These are phyloP conservation scores for Colletotrichum coccodes DNA, from an alignment of 2,329 filamentous ascomycete genomes.

Conservation along the genomic window DNA sequence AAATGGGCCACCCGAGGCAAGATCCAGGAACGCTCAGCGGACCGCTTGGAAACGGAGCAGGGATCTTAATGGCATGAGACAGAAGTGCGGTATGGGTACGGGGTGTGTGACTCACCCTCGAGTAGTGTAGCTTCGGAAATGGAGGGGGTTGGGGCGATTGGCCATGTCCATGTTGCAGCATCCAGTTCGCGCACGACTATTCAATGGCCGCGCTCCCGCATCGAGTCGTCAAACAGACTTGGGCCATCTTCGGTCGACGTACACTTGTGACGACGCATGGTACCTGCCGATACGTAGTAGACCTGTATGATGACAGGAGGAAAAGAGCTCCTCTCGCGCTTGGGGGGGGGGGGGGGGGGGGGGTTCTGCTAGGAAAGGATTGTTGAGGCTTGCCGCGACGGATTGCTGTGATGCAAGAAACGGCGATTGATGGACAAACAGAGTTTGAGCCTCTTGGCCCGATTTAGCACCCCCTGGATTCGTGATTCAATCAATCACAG, in stretches of 20 bases:
- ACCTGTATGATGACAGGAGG: neutral
- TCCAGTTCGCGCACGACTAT: conserved; percentile 23
- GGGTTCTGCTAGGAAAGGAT: neutral
- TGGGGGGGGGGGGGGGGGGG: neutral
- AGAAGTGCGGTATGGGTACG: conserved; percentile 35
- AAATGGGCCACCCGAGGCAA: conserved; percentile 27
- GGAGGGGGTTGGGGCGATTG: conserved; percentile 30
- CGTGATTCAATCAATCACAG: conserved; percentile 11
- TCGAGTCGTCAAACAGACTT: conserved; percentile 29
- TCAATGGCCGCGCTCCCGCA: conserved; percentile 28
- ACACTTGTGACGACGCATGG: conserved; percentile 17
- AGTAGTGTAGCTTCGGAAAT: conserved; percentile 28
- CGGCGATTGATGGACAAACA: conserved; percentile 28
- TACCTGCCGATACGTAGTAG: neutral
- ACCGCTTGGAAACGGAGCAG: conserved; percentile 26
- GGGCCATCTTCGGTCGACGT: neutral
- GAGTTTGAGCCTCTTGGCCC: conserved; percentile 16
- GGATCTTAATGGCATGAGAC: conserved; percentile 34
- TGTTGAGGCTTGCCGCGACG: conserved; percentile 16
- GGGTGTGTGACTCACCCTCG: conserved; percentile 29
- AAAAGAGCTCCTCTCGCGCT: no score
- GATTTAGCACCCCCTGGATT: conserved; percentile 23
- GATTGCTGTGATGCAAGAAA: conserved; percentile 11
- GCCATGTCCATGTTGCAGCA: conserved; percentile 28
- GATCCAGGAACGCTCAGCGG: conserved; percentile 35